Percentiles rank a stretch among this genome's conserved stretches.
Conservation (phyloP, 805 yeast genomes). For the Teunomyces barrocoloradensis region DNA sequence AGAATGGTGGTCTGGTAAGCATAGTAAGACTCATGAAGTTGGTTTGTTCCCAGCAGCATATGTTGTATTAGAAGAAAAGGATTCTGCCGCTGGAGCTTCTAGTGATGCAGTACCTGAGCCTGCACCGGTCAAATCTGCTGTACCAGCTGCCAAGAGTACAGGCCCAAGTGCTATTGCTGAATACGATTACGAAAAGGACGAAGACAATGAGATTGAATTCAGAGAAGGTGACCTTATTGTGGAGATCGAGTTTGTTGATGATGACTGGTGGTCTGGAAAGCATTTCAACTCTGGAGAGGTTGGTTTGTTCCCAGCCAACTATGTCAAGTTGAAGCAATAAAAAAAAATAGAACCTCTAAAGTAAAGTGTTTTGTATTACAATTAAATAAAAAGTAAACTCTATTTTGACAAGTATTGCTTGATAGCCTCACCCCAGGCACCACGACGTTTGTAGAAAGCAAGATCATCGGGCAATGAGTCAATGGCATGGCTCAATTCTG, state of each 20-base stretch:
- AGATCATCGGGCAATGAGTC: constrained; percentile 38
- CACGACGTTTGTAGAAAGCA: constrained; percentile 35
- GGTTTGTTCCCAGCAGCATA: constrained; percentile 61
- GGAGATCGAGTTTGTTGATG: constrained; percentile 85
- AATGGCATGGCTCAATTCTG: constrained; percentile 30
- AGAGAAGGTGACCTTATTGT: constrained; percentile 78
- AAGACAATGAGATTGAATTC: constrained; percentile 86
- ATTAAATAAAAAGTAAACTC: background rate
- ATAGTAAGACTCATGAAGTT: constrained; percentile 40
- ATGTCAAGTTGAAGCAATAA: constrained; percentile 46
- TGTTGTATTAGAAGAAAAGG: constrained; percentile 31
- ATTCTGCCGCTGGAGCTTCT: constrained; percentile 9
- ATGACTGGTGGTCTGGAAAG: constrained; percentile 96
- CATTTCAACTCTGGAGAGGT: constrained; percentile 62
- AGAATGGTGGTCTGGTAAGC: constrained; percentile 64
- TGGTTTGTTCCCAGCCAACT: constrained; percentile 90
- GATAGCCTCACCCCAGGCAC: constrained; percentile 39
- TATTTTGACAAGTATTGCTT: constrained; percentile 23
- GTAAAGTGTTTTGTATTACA: background rate
- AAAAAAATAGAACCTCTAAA: background rate
- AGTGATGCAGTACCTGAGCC: constrained; percentile 13
- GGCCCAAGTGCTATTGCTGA: constrained; percentile 57
- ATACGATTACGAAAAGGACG: constrained; percentile 84
- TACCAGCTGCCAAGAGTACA: constrained; percentile 11
- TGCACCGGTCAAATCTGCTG: constrained; percentile 7